These are phyloP conservation scores for Picea glauca DNA, from an alignment of 75 land plant species.

Conservation along the genomic window DNA sequence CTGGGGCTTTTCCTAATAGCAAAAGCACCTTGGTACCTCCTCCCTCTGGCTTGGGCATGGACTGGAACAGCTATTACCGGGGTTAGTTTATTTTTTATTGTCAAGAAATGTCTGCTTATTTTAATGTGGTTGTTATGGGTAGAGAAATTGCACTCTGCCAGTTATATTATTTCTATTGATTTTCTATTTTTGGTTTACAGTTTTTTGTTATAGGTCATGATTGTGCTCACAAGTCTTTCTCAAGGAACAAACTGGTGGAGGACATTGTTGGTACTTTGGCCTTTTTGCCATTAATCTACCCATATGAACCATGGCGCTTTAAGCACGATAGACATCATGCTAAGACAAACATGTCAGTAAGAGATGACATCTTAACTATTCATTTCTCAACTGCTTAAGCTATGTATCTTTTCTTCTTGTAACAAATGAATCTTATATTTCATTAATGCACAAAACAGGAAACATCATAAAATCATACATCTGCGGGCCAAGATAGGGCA, in stretches of 20 bases:
- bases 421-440: neutral
- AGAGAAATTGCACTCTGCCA: neutral
- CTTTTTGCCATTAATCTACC: conserved; percentile 88
- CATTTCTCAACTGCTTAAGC: neutral
- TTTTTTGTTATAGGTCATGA: conserved; percentile 99
- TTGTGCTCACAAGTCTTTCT: conserved; percentile 95
- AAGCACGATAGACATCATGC: conserved; percentile 97
- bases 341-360: conserved; percentile 88
- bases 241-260: conserved; percentile 81
- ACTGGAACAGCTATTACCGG: conserved; percentile 93
- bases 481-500: no score
- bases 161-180: neutral
- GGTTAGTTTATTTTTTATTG: conserved; percentile 40
- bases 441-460: no score
- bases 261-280: conserved; percentile 93
- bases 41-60: conserved; percentile 97
- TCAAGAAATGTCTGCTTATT: neutral
- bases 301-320: conserved; percentile 96
- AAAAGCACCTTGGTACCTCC: conserved; percentile 93
- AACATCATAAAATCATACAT: no score
- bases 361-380: neutral
- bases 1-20: conserved; percentile 76
- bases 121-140: neutral
- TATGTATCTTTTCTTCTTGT: neutral
- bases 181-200: conserved; percentile 26